Percentiles rank a stretch among this genome's conserved stretches.
Conservation (phyloP, 2,329 filamentous ascomycete genomes). For the Pseudogymnoascus sp. region DNA sequence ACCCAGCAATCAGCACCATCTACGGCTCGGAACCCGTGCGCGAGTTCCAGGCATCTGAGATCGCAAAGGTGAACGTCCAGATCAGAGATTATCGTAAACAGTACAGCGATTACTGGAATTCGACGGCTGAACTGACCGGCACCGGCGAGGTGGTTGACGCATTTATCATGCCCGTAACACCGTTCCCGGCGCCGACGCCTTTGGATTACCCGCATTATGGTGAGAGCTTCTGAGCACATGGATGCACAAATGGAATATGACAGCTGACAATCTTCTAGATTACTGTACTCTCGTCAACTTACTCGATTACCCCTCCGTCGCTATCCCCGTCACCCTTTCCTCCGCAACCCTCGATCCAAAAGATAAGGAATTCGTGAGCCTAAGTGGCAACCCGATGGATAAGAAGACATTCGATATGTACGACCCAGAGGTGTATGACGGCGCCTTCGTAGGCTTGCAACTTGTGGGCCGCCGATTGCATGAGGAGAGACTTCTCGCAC, state of each 20-base stretch:
- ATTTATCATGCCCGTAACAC: conserved; percentile 42
- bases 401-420: conserved; percentile 19
- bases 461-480: conserved; percentile 15
- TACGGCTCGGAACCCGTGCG: conserved; percentile 28
- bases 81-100: conserved; percentile 48
- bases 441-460: conserved; percentile 12
- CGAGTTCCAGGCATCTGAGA: conserved; percentile 26
- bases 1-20: conserved; percentile 15
- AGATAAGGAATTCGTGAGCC: conserved; percentile 7
- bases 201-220: conserved; percentile 40
- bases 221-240: conserved; percentile 30
- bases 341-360: conserved; percentile 14
- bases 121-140: conserved; percentile 41
- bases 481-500: conserved; percentile 12
- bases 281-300: conserved; percentile 41
- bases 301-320: conserved; percentile 47
- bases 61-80: conserved; percentile 36
- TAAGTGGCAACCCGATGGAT: conserved; percentile 13
- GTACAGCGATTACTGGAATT: conserved; percentile 60
- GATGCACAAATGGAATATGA: conserved; percentile 22
- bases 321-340: conserved; percentile 44
- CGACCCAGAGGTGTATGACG: conserved; percentile 25
- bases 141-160: conserved; percentile 47
- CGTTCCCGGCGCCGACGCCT: conserved; percentile 42
- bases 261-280: conserved; percentile 17